Conservation (phyloP, 495 filamentous ascomycete genomes). For the Penicillium pancosmium region DNA sequence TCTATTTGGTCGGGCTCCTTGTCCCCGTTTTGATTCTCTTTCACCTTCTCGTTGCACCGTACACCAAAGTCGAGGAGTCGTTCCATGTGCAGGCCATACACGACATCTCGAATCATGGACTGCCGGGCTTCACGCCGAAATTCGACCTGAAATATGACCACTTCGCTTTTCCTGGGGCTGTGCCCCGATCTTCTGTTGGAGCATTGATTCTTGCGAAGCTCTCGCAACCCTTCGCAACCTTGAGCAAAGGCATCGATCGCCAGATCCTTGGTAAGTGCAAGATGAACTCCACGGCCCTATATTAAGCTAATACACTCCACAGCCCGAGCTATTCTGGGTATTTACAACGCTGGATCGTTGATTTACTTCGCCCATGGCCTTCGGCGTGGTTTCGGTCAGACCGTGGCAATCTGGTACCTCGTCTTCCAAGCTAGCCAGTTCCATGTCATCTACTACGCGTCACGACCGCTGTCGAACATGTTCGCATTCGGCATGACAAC, state of each 20-base stretch:
- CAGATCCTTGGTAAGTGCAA: constrained; percentile 54
- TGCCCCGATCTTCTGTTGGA: constrained; percentile 88
- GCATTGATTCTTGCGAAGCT: constrained; percentile 70
- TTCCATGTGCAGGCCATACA: constrained; percentile 97
- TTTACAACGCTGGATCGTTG: constrained; percentile 73
- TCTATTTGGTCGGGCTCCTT: constrained; percentile 39
- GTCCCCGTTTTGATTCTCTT: constrained; percentile 70
- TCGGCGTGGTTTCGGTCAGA: constrained; percentile 66
- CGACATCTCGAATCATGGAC: constrained; percentile 81
- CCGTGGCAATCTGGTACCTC: constrained; percentile 78
- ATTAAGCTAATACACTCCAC: constrained; percentile 18
- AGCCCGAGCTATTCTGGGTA: constrained; percentile 78
- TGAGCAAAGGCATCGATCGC: constrained; percentile 43
- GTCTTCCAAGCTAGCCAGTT: constrained; percentile 86
- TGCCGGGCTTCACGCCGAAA: constrained; percentile 60
- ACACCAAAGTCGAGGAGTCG: constrained; percentile 98
- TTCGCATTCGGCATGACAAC: constrained; percentile 88
- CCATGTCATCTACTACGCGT: constrained; percentile 92
- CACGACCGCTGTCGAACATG: constrained; percentile 91
- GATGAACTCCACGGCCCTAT: neutral
- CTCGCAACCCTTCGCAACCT: constrained; percentile 62
- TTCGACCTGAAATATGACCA: constrained; percentile 75
- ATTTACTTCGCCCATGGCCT: constrained; percentile 65
- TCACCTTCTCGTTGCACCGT: constrained; percentile 80
- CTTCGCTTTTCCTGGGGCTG: constrained; percentile 85